phyloP scores from a whole-genome alignment of 2,329 filamentous ascomycete species.

The Sporothrix inflata region DNA sequence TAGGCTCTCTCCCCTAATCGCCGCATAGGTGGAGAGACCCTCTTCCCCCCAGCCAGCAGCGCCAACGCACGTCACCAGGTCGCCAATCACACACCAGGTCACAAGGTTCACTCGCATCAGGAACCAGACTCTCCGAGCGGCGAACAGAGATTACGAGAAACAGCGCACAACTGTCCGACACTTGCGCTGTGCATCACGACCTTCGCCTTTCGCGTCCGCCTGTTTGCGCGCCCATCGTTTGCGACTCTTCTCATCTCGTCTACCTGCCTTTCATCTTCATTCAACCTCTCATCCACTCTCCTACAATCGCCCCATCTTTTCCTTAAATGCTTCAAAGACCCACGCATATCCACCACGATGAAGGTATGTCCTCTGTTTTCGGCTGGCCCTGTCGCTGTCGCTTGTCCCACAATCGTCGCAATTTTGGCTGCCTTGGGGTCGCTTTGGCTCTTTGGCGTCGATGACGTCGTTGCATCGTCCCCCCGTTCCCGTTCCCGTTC shows the following conservation, averaged over 20 bases:
- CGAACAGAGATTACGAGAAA: slow-evolving; percentile 13
- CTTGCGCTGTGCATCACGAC: not conserved
- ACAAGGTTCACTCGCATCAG: not conserved
- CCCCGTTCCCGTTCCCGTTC: not conserved
- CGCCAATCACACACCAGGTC: slow-evolving; percentile 23
- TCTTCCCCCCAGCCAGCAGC: not conserved
- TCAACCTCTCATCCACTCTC: not conserved
- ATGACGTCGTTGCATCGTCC: slow-evolving; percentile 17
- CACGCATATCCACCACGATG: slow-evolving; percentile 30
- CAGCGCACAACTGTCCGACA: not conserved
- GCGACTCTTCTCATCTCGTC: not conserved
- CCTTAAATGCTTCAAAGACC: slow-evolving; percentile 24
- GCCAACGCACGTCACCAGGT: slow-evolving; percentile 28
- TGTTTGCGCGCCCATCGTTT: not conserved
- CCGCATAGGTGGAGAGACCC: slow-evolving; percentile 22
- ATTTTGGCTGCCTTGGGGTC: not conserved
- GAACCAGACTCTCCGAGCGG: not conserved
- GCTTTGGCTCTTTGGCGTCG: not conserved
- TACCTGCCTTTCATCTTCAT: not conserved
- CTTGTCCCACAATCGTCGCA: not conserved
- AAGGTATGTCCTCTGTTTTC: slow-evolving; percentile 25
- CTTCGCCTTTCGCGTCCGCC: not conserved
- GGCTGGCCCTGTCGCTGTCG: not conserved
- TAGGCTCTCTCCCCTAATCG: not conserved
- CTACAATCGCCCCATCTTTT: slow-evolving; percentile 5